Evolutionary conservation across 78 protist genomes (phyloP).

Genomic region (Planoprotostelium fungivorum): DNA sequence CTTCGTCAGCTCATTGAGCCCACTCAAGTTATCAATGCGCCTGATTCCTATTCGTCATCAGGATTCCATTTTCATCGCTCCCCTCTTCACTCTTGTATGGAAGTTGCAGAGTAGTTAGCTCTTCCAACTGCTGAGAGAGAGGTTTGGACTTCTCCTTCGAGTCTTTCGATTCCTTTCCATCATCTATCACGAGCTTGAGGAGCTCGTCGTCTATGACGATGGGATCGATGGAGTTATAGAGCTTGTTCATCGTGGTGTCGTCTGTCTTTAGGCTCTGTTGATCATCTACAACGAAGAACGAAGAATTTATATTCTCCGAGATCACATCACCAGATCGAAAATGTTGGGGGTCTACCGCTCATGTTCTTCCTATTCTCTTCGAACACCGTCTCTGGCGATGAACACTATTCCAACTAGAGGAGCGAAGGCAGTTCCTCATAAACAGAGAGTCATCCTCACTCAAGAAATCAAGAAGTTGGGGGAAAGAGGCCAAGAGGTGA

Average conservation of each 20-base stretch:
- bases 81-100: not conserved
- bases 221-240: not conserved
- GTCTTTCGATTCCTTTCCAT: not conserved
- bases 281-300: too few relatives aligned
- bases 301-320: too few relatives aligned
- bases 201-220: not conserved
- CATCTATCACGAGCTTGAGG: not conserved
- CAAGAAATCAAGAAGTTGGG: not conserved
- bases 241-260: not conserved
- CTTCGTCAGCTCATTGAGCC: conserved; percentile 8
- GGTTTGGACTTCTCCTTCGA: not conserved
- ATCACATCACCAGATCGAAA: too few relatives aligned
- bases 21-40: conserved; percentile 20
- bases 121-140: not conserved
- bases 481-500: not conserved
- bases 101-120: not conserved
- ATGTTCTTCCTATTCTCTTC: too few relatives aligned
- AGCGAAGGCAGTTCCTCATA: not conserved
- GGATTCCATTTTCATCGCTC: not conserved
- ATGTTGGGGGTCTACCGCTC: too few relatives aligned
- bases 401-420: not conserved
- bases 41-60: not conserved
- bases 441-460: not conserved
- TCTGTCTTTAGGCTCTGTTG: too few relatives aligned
- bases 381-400: not conserved